These are phyloP conservation scores for Chlorella variabilis DNA, from an alignment of 163 green algal genomes.

Conservation along the genomic window DNA sequence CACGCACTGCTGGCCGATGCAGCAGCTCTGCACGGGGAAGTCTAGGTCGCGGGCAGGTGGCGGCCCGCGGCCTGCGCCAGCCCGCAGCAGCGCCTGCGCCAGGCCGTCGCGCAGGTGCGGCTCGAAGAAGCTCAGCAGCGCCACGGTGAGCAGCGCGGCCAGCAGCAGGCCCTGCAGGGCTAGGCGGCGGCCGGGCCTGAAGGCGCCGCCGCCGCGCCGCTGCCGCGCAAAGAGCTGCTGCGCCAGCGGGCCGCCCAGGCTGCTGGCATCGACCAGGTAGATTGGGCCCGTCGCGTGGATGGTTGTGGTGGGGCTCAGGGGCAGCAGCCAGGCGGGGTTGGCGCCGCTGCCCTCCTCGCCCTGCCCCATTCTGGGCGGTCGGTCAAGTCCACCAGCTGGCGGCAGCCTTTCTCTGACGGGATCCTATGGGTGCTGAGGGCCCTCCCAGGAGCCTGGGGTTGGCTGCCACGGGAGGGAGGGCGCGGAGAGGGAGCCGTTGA, in stretches of 20 bases:
- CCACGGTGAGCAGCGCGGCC: not conserved
- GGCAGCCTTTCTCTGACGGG: not conserved
- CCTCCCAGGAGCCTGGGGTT: no score
- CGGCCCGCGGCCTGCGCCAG: not conserved
- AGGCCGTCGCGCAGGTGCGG: conserved; percentile 8
- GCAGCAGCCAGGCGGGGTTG: not conserved
- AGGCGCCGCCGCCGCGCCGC: not conserved
- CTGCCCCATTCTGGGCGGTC: not conserved
- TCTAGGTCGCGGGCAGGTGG: conserved; percentile 6
- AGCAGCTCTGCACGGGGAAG: conserved; percentile 26
- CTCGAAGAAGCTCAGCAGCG: not conserved
- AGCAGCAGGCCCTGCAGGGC: not conserved
- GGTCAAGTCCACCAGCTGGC: not conserved
- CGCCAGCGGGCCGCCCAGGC: not conserved
- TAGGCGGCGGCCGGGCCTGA: not conserved
- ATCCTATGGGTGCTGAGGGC: no score
- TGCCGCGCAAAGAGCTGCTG: not conserved
- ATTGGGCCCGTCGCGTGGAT: conserved; percentile 4
- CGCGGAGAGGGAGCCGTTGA: no score
- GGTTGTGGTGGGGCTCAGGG: conserved; percentile 8
- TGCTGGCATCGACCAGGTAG: conserved; percentile 12
- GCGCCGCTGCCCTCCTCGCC: not conserved
- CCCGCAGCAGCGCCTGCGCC: conserved; percentile 11
- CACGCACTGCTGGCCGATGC: conserved; percentile 30
- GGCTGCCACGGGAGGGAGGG: no score